These are phyloP conservation scores for Cinchona pubescens DNA, from an alignment of 257 asterid species.

Conservation along the genomic window DNA sequence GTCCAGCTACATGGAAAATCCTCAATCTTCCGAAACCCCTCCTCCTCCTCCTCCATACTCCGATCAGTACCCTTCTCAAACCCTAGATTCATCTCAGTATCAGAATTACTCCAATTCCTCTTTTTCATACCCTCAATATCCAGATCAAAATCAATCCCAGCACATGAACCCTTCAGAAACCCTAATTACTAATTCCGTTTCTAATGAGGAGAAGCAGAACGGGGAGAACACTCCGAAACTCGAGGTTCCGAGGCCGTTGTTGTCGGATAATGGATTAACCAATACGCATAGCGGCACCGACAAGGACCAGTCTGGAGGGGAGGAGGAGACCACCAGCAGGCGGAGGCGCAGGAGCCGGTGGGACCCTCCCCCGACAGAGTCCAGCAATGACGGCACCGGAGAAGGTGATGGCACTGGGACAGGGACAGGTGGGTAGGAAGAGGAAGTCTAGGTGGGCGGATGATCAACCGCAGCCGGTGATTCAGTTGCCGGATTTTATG, in stretches of 20 bases:
- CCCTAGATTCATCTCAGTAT: slow-evolving; percentile 44
- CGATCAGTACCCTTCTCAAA: slow-evolving; percentile 38
- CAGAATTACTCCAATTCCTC: slow-evolving; percentile 14
- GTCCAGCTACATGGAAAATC: slow-evolving; percentile 48
- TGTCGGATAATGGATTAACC: slow-evolving; percentile 62
- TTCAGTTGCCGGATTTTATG: slow-evolving; percentile 86
- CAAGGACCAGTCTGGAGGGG: slow-evolving; percentile 79
- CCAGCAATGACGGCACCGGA: slow-evolving; percentile 36
- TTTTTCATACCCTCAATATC: slow-evolving; percentile 15
- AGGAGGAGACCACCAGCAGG: slow-evolving; percentile 81
- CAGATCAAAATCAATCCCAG: slow-evolving; percentile 8
- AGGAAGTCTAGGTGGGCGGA: slow-evolving; percentile 95
- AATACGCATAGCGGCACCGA: slow-evolving; percentile 74
- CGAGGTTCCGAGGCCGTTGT: slow-evolving; percentile 45
- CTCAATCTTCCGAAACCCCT: slow-evolving; percentile 39
- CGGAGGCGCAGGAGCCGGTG: slow-evolving; percentile 71
- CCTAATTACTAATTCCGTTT: slow-evolving; percentile 14
- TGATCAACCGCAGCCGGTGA: slow-evolving; percentile 72
- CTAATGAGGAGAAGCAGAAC: slow-evolving; percentile 4
- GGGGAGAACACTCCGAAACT: slow-evolving; percentile 28
- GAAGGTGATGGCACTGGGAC: slow-evolving; percentile 42
- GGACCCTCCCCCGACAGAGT: slow-evolving; percentile 78
- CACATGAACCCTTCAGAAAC: slow-evolving; percentile 1
- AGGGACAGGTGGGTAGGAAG: slow-evolving; percentile 64
- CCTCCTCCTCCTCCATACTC: slow-evolving; percentile 27